Evolutionary conservation across 305 asterid genomes (phyloP), one percentile per base, ranked within the genome.

Genomic region (Fraxinus sp.): DNA sequence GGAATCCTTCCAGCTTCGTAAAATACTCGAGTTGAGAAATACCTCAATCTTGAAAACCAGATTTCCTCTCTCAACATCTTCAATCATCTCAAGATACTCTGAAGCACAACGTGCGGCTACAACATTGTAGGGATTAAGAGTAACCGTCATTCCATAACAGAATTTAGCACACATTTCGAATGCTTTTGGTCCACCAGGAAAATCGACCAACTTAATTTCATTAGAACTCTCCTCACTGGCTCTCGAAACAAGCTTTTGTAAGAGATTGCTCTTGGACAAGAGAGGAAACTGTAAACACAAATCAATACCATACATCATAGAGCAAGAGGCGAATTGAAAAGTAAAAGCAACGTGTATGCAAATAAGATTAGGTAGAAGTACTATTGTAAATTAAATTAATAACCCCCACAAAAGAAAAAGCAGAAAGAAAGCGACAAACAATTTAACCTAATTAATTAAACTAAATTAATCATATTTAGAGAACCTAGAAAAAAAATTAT

Each of bases 111-210:
- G 96, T 26, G 89, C 93, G 3, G 98, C 92, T 37, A 91, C 99
- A 16, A 95, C 92, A 75, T 94, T 95, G 86, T 92, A 94, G 35
- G 98, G 94, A 83, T 90, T 93, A n/a, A 95, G 96, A 78, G 97
- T 95, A 35, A 93, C 97, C 0, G 90, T 84, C 79, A 95, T 90
- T 52, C 98, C 99, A 68, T 95, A 95, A 83, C 99, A 95, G 89
- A 95, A 94, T 83, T 94, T 95, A 78, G 96, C 98, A 24, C 99
- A 94, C 80, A 93, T 88, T 87, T 94, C 98, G 24, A 95, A 95
- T n/a, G 97, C 95, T 84, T 90, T 95, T n/a, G 97, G 92, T 41
- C 98, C 98, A 77, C 98, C 97, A 8, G 98, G 98, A 81, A 95
- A 93, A 87, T 94, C 88, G 30, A 5, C 87, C 88, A 95, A 37